These are phyloP conservation scores for Russula sp. DNA, from an alignment of 768 basidiomycete species.

Conservation along the genomic window DNA sequence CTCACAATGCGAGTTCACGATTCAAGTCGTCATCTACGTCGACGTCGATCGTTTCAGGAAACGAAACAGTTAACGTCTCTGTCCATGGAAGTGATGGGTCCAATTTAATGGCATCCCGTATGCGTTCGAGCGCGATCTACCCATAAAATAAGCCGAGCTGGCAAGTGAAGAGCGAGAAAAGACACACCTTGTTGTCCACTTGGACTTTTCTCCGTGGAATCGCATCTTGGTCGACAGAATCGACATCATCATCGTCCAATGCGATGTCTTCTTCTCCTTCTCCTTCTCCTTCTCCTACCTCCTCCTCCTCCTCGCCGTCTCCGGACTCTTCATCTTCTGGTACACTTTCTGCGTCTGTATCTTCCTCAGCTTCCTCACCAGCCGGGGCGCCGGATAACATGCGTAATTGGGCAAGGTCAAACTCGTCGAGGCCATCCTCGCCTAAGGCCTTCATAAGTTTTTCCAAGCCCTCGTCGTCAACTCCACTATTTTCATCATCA, in stretches of 20 bases:
- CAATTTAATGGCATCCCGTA: constrained; percentile 72
- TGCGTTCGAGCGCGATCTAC: constrained; percentile 76
- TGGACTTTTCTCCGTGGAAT: constrained; percentile 81
- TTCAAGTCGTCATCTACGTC: constrained; percentile 87
- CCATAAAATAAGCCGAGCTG: constrained; percentile 8
- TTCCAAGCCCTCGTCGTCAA: constrained; percentile 58
- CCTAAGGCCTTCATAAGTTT: constrained; percentile 56
- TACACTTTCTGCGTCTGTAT: constrained; percentile 33
- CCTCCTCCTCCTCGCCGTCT: constrained; percentile 20
- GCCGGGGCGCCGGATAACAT: constrained; percentile 39
- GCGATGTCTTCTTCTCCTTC: constrained; percentile 46
- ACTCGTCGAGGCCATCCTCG: constrained; percentile 64
- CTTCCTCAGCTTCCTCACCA: constrained; percentile 42
- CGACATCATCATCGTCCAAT: constrained; percentile 66
- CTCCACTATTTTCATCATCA: constrained; percentile 40
- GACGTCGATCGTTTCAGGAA: constrained; percentile 68
- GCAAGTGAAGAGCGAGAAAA: not conserved
- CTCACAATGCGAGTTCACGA: constrained; percentile 91
- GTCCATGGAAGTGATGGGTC: constrained; percentile 79
- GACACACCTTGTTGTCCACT: constrained; percentile 73
- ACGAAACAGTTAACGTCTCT: constrained; percentile 71
- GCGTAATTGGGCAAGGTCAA: constrained; percentile 55
- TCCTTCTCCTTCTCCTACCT: constrained; percentile 20
- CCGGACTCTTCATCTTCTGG: constrained; percentile 36
- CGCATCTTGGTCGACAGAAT: constrained; percentile 69